Evolutionary conservation across 495 filamentous ascomycete species (phyloP).

Genomic region (Penicillium salamii): DNA sequence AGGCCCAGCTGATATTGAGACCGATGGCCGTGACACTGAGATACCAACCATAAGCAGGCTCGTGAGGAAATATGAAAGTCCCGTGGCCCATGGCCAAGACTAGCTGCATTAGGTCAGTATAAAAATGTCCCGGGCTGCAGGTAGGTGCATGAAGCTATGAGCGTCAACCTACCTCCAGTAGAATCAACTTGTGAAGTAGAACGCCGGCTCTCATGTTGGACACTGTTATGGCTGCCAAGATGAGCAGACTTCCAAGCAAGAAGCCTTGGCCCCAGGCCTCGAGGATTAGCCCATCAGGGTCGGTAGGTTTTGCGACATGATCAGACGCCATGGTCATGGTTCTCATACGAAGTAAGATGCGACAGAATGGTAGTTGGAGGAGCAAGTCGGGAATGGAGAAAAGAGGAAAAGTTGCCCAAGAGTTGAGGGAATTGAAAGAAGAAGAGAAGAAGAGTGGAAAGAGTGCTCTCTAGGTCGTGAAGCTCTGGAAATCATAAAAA

Average conservation of each 20-base stretch:
- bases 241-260: slow-evolving; percentile 45
- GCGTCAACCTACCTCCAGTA: slow-evolving; percentile 35
- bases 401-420: background rate
- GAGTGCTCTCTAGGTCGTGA: background rate
- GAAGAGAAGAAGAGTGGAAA: background rate
- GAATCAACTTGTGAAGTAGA: slow-evolving; percentile 45
- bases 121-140: background rate
- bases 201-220: slow-evolving; percentile 42
- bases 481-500: background rate
- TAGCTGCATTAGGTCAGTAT: slow-evolving; percentile 16
- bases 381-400: background rate
- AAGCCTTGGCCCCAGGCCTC: slow-evolving; percentile 50
- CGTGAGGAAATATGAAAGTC: slow-evolving; percentile 44
- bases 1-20: slow-evolving; percentile 43
- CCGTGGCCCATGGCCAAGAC: slow-evolving; percentile 39
- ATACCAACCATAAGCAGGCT: slow-evolving; percentile 45
- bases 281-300: slow-evolving; percentile 37
- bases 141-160: background rate
- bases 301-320: slow-evolving; percentile 27
- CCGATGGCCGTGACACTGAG: slow-evolving; percentile 44
- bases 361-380: too few species aligned
- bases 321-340: slow-evolving; percentile 15
- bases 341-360: slow-evolving; percentile 3
- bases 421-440: background rate
- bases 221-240: slow-evolving; percentile 43